Percentiles rank a stretch among this genome's conserved stretches.
phyloP scores from a whole-genome alignment of 1,284 basidiomycete species.

The Trametes hirsuta region DNA sequence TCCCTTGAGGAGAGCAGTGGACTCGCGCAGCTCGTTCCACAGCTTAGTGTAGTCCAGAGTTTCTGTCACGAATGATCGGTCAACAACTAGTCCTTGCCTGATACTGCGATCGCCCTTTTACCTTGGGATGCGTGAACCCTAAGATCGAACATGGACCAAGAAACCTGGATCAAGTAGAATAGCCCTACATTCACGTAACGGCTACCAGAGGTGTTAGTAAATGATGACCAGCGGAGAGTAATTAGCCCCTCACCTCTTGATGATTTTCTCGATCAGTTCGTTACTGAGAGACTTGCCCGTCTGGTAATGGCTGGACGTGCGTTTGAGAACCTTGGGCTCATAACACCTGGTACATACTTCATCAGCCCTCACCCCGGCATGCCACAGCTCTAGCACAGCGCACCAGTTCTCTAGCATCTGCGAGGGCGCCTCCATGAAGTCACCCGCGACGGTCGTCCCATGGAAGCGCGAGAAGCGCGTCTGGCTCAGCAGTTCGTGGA shows the following conservation, averaged over 20 bases:
- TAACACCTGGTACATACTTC: conserved; percentile 56
- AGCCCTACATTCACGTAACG: conserved; percentile 82
- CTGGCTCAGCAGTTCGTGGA: conserved; percentile 77
- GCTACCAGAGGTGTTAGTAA: conserved; percentile 38
- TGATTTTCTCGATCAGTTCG: conserved; percentile 76
- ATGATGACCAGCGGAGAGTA: neutral
- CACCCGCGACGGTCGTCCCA: conserved; percentile 76
- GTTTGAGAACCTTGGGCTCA: conserved; percentile 74
- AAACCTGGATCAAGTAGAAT: conserved; percentile 79
- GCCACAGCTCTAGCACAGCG: conserved; percentile 13
- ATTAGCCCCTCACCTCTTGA: conserved; percentile 58
- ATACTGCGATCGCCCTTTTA: conserved; percentile 26
- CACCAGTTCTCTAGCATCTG: conserved; percentile 93
- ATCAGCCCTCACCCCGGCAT: neutral
- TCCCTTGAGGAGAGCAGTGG: conserved; percentile 70
- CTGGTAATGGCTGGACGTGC: conserved; percentile 80
- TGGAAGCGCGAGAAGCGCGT: conserved; percentile 81
- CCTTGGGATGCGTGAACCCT: conserved; percentile 74
- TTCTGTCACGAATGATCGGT: conserved; percentile 39
- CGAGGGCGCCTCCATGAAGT: conserved; percentile 87
- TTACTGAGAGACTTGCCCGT: conserved; percentile 69
- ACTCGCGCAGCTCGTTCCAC: conserved; percentile 72
- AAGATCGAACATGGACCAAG: conserved; percentile 81
- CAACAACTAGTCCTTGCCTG: neutral
- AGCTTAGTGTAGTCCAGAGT: conserved; percentile 70